These are phyloP conservation scores for Clausena lansium DNA, from an alignment of 345 rosid genomes.

Conservation along the genomic window DNA sequence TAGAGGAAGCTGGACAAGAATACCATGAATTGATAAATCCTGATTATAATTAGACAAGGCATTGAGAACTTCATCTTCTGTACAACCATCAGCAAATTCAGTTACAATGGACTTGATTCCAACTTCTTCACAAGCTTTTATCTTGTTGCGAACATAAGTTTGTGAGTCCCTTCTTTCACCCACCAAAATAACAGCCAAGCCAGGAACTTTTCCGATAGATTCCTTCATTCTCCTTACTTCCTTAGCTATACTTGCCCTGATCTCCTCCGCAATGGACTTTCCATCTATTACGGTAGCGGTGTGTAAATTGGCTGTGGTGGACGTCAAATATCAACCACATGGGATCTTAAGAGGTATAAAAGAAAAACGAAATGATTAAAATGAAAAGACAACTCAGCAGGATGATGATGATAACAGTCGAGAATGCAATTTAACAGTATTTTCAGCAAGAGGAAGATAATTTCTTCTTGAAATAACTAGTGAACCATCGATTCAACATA, in stretches of 20 bases:
- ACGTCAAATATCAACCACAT: conserved; percentile 20
- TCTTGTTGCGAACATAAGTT: conserved; percentile 80
- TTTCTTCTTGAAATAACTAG: neutral
- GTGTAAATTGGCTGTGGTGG: conserved; percentile 39
- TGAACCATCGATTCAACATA: neutral
- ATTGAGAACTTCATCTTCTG: conserved; percentile 50
- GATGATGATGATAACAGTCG: neutral
- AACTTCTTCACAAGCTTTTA: conserved; percentile 76
- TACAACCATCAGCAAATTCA: conserved; percentile 55
- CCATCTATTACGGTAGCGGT: conserved; percentile 65
- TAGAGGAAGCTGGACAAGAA: conserved; percentile 94
- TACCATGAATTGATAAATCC: conserved; percentile 74
- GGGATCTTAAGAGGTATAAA: neutral
- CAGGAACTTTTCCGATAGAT: conserved; percentile 65
- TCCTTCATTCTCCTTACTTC: conserved; percentile 79
- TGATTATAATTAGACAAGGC: conserved; percentile 49
- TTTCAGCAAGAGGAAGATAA: neutral
- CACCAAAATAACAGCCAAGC: conserved; percentile 80
- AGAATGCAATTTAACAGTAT: neutral
- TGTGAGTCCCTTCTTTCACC: conserved; percentile 82
- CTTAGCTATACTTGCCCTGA: conserved; percentile 49
- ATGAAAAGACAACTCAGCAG: neutral
- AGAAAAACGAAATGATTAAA: neutral
- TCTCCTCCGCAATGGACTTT: conserved; percentile 71
- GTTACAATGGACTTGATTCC: conserved; percentile 73